phyloP scores from a whole-genome alignment of 345 rosid species.

The Cardamine occulta region DNA sequence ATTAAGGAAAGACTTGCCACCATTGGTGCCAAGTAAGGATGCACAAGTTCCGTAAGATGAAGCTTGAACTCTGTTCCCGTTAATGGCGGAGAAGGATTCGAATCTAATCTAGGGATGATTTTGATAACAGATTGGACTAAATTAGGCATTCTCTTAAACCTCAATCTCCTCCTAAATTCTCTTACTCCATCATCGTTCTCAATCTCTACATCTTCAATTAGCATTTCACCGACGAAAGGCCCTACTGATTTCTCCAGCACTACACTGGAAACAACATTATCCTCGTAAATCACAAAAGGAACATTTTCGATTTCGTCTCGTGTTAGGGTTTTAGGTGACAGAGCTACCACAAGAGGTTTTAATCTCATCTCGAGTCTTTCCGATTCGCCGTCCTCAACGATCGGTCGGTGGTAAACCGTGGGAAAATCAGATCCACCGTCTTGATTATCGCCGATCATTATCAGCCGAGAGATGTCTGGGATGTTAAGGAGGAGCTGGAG shows the following conservation, averaged over 20 bases:
- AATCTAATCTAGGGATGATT: constrained; percentile 46
- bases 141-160: constrained; percentile 88
- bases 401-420: constrained; percentile 33
- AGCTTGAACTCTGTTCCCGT: constrained; percentile 49
- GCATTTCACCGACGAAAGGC: constrained; percentile 69
- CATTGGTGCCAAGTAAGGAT: constrained; percentile 80
- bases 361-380: constrained; percentile 43
- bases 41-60: constrained; percentile 63
- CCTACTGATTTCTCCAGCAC: constrained; percentile 61
- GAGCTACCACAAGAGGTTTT: constrained; percentile 54
- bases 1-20: constrained; percentile 64
- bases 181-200: constrained; percentile 37
- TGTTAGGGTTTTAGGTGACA: constrained; percentile 53
- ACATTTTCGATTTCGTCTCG: constrained; percentile 41
- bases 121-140: constrained; percentile 67
- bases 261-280: constrained; percentile 53
- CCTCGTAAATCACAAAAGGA: constrained; percentile 66
- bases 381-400: constrained; percentile 6
- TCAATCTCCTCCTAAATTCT: constrained; percentile 80
- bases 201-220: constrained; percentile 76
- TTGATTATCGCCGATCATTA: constrained; percentile 59
- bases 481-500: constrained; percentile 71
- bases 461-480: constrained; percentile 63
- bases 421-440: constrained; percentile 25
- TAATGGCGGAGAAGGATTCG: constrained; percentile 32